Conservation (phyloP, 371 early-diverging fungal genomes). For the Mortierella sp. region DNA sequence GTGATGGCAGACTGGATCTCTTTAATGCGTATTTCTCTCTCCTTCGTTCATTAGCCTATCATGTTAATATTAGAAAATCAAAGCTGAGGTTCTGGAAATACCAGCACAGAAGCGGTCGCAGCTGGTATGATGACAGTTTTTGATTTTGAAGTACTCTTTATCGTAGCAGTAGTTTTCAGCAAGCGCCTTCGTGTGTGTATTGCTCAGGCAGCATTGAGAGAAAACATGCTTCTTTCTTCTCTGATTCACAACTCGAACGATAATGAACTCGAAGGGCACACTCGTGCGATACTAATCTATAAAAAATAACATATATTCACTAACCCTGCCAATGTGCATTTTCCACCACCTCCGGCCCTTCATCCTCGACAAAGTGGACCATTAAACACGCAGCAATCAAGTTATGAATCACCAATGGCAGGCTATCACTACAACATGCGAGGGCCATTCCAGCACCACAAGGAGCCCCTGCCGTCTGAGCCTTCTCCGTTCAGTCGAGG, state of each 20-base stretch:
- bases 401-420: slow-evolving; percentile 36
- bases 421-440: slow-evolving; percentile 21
- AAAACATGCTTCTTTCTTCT: slow-evolving; percentile 44
- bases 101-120: slow-evolving; percentile 25
- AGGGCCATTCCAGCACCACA: slow-evolving; percentile 33
- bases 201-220: slow-evolving; percentile 43
- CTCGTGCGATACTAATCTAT: slow-evolving; percentile 26
- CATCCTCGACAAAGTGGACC: slow-evolving; percentile 47
- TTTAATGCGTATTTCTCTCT: neutral
- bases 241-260: slow-evolving; percentile 37
- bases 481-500: slow-evolving; percentile 26
- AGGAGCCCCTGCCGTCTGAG: slow-evolving; percentile 20
- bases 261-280: slow-evolving; percentile 33
- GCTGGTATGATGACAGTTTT: slow-evolving; percentile 38
- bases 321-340: slow-evolving; percentile 18
- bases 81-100: slow-evolving; percentile 1
- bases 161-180: slow-evolving; percentile 31
- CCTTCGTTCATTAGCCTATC: neutral
- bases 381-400: slow-evolving; percentile 32
- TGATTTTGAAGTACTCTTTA: slow-evolving; percentile 26
- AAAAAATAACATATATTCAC: slow-evolving; percentile 18
- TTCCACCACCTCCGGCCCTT: slow-evolving; percentile 29
- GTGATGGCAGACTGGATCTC: neutral
- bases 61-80: neutral
- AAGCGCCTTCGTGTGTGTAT: slow-evolving; percentile 36